Base-by-base conservation (phyloP, 495 filamentous ascomycete species). In the Apodospora peruviana region DNA sequence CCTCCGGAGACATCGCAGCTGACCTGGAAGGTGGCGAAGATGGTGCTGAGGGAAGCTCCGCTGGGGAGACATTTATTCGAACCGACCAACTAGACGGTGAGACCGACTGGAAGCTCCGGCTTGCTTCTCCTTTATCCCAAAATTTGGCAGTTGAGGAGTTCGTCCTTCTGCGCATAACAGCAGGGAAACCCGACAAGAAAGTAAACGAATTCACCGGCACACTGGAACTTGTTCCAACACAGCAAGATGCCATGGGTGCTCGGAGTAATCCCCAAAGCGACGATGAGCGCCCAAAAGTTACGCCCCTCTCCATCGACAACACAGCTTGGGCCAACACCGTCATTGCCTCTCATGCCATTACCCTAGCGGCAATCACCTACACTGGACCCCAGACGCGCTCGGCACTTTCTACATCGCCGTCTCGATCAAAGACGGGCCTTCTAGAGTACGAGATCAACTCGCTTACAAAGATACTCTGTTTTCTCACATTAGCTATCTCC, bases 291-390 rank as follows among this genome's bases (percentile, higher is more conserved):
- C 40, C 51, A 4, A 75, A 80, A 48, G 84, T 84, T 9, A 77
- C 85, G 2, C 82, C 91, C 1, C 73, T 99, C 35, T 87, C 81
- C 2, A 96, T 97, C 51, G 94, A 99, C 68, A 96, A 97, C 60
- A 99, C 94, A 10, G 91, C 94, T 2, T 99, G 94, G 94, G 90
- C 91, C 14, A 99, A 97, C 58, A 99, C 94, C 3, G 86, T 99
- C 24, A 84, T 99, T 45, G 94, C 94, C 2, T 95, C 89, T 2
- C 93, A 91, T 62, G 90, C 85, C 1, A 86, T 82, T 5, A 91
- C 90, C 0, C 76, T 91, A 18, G 91, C 91, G 4, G 88, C 87
- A 1, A 85, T 99, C 40, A 76, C 97, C 21, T 99, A 97, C 62
- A 97, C 93, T 5, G 94, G 94, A 2, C 83, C 88, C 2, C 89